Percentiles rank a stretch among this genome's conserved stretches.
Conservation (phyloP, 257 asterid species). For the Nicotiana sylvestris region DNA sequence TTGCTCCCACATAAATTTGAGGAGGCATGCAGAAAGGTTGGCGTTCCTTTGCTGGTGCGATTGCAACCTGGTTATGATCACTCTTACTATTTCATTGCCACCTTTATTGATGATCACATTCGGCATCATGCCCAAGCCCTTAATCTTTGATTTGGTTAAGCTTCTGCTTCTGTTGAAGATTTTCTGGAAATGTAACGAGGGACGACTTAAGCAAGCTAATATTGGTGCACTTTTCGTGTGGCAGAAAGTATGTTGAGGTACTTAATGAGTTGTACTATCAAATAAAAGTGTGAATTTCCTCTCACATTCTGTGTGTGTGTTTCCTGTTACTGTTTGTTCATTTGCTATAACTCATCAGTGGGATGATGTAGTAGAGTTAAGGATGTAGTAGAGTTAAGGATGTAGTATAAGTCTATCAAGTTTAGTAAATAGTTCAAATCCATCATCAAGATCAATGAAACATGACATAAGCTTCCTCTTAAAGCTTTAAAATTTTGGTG, state of each 20-base stretch:
- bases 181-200: neutral
- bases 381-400: no score
- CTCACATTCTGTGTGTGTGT: neutral
- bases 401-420: no score
- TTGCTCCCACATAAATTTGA: conserved; percentile 66
- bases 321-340: no score
- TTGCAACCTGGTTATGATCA: conserved; percentile 93
- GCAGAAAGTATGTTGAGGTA: neutral
- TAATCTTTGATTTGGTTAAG: conserved; percentile 27
- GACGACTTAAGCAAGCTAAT: neutral
- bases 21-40: conserved; percentile 66
- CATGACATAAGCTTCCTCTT: no score
- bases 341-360: no score
- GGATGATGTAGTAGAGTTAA: no score
- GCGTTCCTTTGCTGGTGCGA: conserved; percentile 60
- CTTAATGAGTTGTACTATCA: neutral
- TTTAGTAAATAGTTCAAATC: no score
- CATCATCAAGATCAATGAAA: no score
- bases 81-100: conserved; percentile 74
- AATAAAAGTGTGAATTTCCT: neutral
- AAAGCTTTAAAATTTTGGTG: no score
- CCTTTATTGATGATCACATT: conserved; percentile 86
- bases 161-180: neutral
- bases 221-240: neutral
- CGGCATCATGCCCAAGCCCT: conserved; percentile 91